A percentile compares a stretch with the other conserved stretches of the same genome.
These are phyloP conservation scores for Wickerhamomyces subpelliculosus DNA, from an alignment of 805 yeast species.

Conservation along the genomic window DNA sequence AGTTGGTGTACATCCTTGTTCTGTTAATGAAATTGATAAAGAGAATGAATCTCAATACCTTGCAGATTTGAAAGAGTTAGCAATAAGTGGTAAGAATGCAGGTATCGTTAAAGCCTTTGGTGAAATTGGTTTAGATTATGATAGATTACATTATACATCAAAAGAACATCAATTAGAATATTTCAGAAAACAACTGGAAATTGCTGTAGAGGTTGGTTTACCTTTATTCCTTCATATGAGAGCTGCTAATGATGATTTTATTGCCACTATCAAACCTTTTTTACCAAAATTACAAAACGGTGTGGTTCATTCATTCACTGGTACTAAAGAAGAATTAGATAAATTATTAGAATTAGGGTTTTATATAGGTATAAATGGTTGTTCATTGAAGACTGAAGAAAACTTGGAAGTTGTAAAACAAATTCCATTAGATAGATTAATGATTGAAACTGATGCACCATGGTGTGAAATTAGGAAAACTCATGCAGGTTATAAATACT, in stretches of 20 bases:
- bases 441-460: slow-evolving; percentile 95
- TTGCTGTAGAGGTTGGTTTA: slow-evolving; percentile 48
- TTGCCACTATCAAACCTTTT: slow-evolving; percentile 56
- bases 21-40: slow-evolving; percentile 49
- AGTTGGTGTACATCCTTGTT: slow-evolving; percentile 94
- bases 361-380: slow-evolving; percentile 84
- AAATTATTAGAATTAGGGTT: slow-evolving; percentile 52
- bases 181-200: slow-evolving; percentile 68
- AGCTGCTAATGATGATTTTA: slow-evolving; percentile 75
- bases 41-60: slow-evolving; percentile 34
- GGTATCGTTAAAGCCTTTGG: slow-evolving; percentile 80
- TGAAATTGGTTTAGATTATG: slow-evolving; percentile 94
- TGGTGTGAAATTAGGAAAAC: slow-evolving; percentile 94
- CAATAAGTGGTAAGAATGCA: slow-evolving; percentile 35
- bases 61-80: slow-evolving; percentile 40
- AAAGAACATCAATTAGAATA: slow-evolving; percentile 58
- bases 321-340: slow-evolving; percentile 56
- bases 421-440: slow-evolving; percentile 64
- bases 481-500: slow-evolving; percentile 61
- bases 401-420: slow-evolving; percentile 56
- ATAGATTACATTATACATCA: slow-evolving; percentile 71
- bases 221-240: slow-evolving; percentile 93
- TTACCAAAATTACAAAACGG: slow-evolving; percentile 34
- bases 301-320: slow-evolving; percentile 96
- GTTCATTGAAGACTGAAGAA: slow-evolving; percentile 76